Evolutionary conservation across 176 grass and related monocot genomes (phyloP).

Genomic region (Aegilops tauschii): DNA sequence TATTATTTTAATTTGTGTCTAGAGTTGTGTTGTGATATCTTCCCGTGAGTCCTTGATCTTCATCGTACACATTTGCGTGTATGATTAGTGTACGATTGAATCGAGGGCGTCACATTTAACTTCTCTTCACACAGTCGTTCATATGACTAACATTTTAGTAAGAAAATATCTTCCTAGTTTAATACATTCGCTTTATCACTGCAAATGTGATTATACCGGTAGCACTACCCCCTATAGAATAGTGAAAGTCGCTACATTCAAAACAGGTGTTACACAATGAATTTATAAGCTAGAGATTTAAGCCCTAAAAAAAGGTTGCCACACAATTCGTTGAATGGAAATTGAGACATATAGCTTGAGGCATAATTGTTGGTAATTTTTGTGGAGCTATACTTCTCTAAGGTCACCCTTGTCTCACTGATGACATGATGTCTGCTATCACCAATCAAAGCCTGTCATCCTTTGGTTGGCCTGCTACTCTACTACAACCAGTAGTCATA

Average conservation of each 20-base stretch:
- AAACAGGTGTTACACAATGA: not conserved
- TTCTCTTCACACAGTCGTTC: no score
- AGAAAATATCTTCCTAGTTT: not conserved
- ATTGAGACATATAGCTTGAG: not conserved
- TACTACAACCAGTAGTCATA: no score
- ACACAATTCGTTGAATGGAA: not conserved
- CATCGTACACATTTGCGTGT: no score
- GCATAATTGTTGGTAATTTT: not conserved
- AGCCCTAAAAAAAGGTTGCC: not conserved
- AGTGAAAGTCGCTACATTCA: not conserved
- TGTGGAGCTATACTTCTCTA: not conserved
- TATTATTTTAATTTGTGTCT: no score
- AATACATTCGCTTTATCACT: not conserved
- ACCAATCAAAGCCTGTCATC: no score
- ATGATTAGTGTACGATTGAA: no score
- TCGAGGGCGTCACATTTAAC: no score
- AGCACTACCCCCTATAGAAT: not conserved
- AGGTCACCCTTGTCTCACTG: not conserved
- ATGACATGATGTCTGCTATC: not conserved
- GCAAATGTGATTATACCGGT: not conserved
- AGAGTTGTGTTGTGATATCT: no score
- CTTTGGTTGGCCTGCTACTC: no score
- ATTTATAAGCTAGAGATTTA: not conserved
- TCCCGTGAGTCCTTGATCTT: no score
- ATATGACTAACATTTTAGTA: not conserved